phyloP scores from a whole-genome alignment of 345 rosid species.

The Psidium friedrichsthalianum region DNA sequence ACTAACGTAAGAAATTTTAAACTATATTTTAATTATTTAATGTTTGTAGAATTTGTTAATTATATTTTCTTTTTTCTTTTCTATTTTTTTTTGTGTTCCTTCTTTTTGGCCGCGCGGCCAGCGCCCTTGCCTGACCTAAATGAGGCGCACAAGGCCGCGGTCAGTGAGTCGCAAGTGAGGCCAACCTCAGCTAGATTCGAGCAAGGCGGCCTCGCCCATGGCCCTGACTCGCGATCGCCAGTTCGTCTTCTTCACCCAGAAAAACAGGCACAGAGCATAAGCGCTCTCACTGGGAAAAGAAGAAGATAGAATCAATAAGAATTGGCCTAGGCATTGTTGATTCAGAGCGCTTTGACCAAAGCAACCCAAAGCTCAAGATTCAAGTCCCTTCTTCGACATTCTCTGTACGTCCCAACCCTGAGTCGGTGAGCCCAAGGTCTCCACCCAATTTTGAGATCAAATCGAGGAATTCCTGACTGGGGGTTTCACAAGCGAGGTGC shows the following conservation, averaged over 20 bases:
- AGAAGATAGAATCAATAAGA: constrained; percentile 18
- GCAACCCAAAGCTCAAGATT: constrained; percentile 49
- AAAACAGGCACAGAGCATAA: constrained; percentile 1
- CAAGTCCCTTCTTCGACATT: constrained; percentile 48
- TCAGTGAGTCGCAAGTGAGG: no score
- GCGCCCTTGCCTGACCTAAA: no score
- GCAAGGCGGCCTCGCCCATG: no score
- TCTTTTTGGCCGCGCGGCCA: no score
- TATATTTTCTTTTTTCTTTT: no score
- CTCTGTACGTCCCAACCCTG: constrained; percentile 13
- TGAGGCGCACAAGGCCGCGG: no score
- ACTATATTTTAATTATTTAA: no score
- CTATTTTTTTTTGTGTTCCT: no score
- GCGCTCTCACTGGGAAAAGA: constrained; percentile 8
- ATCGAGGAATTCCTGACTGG: constrained; percentile 24
- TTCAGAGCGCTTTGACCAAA: constrained; percentile 28
- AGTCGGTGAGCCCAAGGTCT: constrained; percentile 34
- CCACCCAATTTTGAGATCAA: constrained; percentile 64
- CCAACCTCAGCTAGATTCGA: no score
- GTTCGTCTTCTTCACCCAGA: constrained; percentile 6
- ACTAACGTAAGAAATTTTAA: no score
- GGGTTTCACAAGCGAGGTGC: no score
- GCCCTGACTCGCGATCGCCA: background rate
- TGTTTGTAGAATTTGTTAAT: no score
- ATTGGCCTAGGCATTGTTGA: constrained; percentile 66